Conservation (phyloP, 768 basidiomycete species). For the Termitomyces sp. region DNA sequence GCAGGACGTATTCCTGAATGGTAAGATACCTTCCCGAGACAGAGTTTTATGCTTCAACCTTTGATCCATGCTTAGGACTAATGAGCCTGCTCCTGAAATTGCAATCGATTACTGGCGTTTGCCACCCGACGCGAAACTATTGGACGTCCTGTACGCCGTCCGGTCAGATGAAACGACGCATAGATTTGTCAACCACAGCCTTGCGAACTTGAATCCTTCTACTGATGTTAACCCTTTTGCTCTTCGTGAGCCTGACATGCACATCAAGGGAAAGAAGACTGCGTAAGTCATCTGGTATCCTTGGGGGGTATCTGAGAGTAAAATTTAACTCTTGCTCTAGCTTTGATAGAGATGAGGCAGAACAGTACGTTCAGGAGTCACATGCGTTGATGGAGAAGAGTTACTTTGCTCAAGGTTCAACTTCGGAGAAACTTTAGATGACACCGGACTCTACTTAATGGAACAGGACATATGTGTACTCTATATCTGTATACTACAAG, state of each 20-base stretch:
- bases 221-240: slow-evolving; percentile 91
- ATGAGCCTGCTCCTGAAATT: slow-evolving; percentile 78
- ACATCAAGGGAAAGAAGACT: slow-evolving; percentile 69
- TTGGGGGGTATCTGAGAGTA: not conserved
- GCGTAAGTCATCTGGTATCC: slow-evolving; percentile 46
- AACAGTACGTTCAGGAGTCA: slow-evolving; percentile 59
- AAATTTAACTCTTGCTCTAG: slow-evolving; percentile 30
- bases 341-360: slow-evolving; percentile 67
- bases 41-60: not conserved
- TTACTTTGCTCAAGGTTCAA: not conserved
- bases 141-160: slow-evolving; percentile 90
- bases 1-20: slow-evolving; percentile 79
- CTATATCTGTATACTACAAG: not conserved
- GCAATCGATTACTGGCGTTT: slow-evolving; percentile 96
- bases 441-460: not conserved
- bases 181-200: slow-evolving; percentile 92
- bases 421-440: slow-evolving; percentile 4
- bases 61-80: slow-evolving; percentile 37
- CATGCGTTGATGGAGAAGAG: slow-evolving; percentile 46
- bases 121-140: slow-evolving; percentile 62
- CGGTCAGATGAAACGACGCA: slow-evolving; percentile 93
- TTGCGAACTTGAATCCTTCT: slow-evolving; percentile 77
- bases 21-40: slow-evolving; percentile 30
- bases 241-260: slow-evolving; percentile 84
- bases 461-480: not conserved